A percentile compares a stretch with the other conserved stretches of the same genome.
phyloP scores from a whole-genome alignment of 2,329 filamentous ascomycete species.

The Arthrobotrys musiformis region DNA sequence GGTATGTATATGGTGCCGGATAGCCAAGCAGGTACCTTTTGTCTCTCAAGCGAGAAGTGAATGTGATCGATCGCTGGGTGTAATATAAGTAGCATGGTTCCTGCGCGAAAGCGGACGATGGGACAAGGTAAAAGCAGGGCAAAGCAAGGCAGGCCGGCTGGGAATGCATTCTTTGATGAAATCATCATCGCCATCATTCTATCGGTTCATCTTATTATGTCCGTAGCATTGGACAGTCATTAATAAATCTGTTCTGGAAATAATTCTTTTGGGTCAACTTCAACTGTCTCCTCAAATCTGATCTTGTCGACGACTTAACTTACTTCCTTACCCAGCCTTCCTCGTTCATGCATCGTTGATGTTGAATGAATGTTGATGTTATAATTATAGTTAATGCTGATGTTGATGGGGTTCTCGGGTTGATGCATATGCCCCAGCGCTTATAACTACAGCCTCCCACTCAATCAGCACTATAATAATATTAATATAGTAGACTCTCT shows the following conservation, averaged over 20 bases:
- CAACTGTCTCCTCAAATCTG: too few relatives aligned
- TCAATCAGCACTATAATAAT: too few relatives aligned
- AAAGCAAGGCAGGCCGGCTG: conserved; percentile 3
- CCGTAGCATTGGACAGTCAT: too few relatives aligned
- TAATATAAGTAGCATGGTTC: conserved; percentile 11
- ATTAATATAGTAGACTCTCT: too few relatives aligned
- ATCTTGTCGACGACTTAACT: too few relatives aligned
- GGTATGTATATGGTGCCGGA: not conserved
- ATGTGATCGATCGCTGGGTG: too few relatives aligned
- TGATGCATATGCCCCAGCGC: not conserved
- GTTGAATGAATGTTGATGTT: too few relatives aligned
- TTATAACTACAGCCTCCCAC: not conserved
- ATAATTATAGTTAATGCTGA: not conserved
- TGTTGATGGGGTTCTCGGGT: too few relatives aligned
- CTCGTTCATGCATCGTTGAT: too few relatives aligned
- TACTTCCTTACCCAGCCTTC: too few relatives aligned
- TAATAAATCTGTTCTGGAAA: not conserved
- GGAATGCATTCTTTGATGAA: conserved; percentile 29
- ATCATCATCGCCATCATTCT: not conserved
- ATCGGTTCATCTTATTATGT: not conserved
- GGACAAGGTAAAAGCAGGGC: not conserved
- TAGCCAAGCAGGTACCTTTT: not conserved
- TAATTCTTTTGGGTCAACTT: not conserved
- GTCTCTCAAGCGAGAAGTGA: not conserved
- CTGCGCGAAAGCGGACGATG: not conserved